Base-by-base conservation (phyloP, 2,329 filamentous ascomycete genomes). In the Pochonia chlamydosporia region DNA sequence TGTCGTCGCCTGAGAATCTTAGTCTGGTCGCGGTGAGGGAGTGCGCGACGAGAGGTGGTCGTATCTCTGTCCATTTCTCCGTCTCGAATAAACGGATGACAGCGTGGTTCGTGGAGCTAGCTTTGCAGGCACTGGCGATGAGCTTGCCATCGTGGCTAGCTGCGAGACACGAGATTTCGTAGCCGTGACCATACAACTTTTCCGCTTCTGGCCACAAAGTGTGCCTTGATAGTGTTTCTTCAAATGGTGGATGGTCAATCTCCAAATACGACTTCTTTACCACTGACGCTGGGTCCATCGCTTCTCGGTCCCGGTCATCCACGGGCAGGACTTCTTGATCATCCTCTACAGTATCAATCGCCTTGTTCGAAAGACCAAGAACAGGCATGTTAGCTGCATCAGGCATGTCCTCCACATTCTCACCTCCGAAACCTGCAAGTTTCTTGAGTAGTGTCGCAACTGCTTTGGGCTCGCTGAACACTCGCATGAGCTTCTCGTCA, bases 171-270 rank as follows among this genome's bases (percentile, higher is more conserved):
- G 89, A 95, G 43, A 99, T 92, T 66, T 99, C 93, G 68, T 96
- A 96, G 25, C 93, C 93, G 67, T 99, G 93, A 2, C 93, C 93
- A 67, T 99, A 99, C 1, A 99, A 78, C 70, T 99, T 99, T 66
- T 99, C 93, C 6, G 82, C 82, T 63, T 99, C 93, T 3, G 93
- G 93, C 90, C 91, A 99, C 26, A 99, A 81, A 0, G 93, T 95
- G 64, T 95, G 84, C 8, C 91, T 83, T 21, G 90, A 86, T 2
- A 99, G 80, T 46, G 89, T 85, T 64, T 97, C 93, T 66, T 99
- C 93, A 30, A 89, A 77, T 0, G 93, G 92, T 10, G 93, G 91
- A 54, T 87, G 82, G 36, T 80, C 68, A 44, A 85, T 74, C 37
- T 84, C 77, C 7, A 90, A 71, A 4, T 80, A 77, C 1, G 81